Conservation (phyloP, 2,329 filamentous ascomycete species). For the Monilinia polystroma region DNA sequence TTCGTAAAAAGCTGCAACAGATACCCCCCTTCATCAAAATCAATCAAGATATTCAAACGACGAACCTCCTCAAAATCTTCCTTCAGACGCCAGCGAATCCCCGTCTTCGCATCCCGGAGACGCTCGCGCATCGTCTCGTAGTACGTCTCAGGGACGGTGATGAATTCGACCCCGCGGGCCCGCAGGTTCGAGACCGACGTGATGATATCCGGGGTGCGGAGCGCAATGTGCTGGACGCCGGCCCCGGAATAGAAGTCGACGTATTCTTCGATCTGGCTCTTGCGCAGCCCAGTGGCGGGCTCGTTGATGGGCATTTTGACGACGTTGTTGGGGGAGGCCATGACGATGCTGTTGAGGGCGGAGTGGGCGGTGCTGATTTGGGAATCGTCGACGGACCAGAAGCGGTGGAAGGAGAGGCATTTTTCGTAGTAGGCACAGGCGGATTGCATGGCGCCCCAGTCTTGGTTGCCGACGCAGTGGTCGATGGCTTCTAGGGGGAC, state of each 20-base stretch:
- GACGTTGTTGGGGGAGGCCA: conserved; percentile 78
- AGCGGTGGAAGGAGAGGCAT: conserved; percentile 88
- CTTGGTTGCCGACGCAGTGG: conserved; percentile 96
- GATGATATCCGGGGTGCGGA: conserved; percentile 80
- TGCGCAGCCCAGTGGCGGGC: conserved; percentile 84
- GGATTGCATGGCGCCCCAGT: conserved; percentile 81
- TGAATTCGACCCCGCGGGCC: conserved; percentile 89
- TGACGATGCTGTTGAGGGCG: conserved; percentile 84
- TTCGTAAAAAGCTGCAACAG: conserved; percentile 75
- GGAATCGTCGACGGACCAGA: conserved; percentile 95
- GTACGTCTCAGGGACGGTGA: conserved; percentile 82
- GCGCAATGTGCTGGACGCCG: conserved; percentile 90
- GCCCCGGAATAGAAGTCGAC: conserved; percentile 86
- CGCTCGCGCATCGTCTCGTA: conserved; percentile 75
- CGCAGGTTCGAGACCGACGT: conserved; percentile 72
- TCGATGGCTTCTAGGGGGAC: conserved; percentile 76
- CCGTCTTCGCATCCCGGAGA: conserved; percentile 55
- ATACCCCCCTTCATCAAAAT: conserved; percentile 93
- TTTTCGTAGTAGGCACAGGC: conserved; percentile 75
- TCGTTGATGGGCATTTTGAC: conserved; percentile 99
- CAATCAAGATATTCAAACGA: conserved; percentile 82
- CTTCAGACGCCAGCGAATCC: conserved; percentile 58
- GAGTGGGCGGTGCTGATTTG: conserved; percentile 92
- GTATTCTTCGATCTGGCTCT: conserved; percentile 92
- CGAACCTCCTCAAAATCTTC: conserved; percentile 79